Evolutionary conservation across 129 eudicot genomes (phyloP), one percentile per base, ranked within the genome.

Genomic region (Oenanthe sinensis): DNA sequence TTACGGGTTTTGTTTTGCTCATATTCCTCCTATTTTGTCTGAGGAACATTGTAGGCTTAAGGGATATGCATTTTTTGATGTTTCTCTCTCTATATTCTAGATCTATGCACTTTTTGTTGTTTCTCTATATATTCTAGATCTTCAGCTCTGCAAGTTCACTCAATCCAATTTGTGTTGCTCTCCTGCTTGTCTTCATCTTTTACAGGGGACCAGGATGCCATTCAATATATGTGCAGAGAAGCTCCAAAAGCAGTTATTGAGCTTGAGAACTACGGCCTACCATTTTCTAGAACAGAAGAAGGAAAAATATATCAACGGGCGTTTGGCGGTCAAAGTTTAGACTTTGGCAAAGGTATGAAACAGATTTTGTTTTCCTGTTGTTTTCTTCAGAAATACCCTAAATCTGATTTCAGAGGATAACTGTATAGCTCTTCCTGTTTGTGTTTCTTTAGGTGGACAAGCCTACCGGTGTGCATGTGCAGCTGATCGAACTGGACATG

Each of bases 391-490:
- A 60, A 14, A 55, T 50, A 19, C 36, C 8, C 5, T 42, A 20
- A 37, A 49, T 82, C 46, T 71, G 50, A 47, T 68, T 39, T 49
- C 75, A 33, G 28, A 24, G 47, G 77, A 79, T 81, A 48, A 65
- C 19, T 63, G 49, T 78, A 70, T 46, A 33, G 75, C 50, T 72
- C 26, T 81, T 75, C 26, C 60, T 83, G 54, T 78, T 22, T 77
- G 46, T 83, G 48, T 71, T 55, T 48, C 63, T 85, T 14, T 79
- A 96, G 99, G 99, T 75, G 99, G 97, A 37, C 99, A 96, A 83
- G 99, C 97, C 74, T 96, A 96, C 82, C 97, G 99, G 4, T 92
- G 99, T 86, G 99, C 99, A 19, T 96, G 99, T 90, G 99, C 99
- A 81, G 99, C 99, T 85, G 99, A 96, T 87, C 91, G 99, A 84